Conservation (phyloP, 108 stramenopile species). For the Pelagomonas calceolata region DNA sequence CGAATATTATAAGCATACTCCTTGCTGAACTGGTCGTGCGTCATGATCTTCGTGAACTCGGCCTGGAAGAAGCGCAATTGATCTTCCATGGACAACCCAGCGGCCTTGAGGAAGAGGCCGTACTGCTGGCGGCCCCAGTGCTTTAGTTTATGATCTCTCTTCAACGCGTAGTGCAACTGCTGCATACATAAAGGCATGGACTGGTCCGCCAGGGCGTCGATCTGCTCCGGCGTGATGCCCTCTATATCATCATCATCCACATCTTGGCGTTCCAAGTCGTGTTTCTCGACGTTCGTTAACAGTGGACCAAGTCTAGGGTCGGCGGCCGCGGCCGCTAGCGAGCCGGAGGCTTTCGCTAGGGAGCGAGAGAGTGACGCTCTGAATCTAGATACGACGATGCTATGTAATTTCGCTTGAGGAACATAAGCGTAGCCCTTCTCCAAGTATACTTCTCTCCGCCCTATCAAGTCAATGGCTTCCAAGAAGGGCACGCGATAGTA, state of each 20-base stretch:
- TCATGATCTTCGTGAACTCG: conserved; percentile 67
- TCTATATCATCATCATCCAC: conserved; percentile 27
- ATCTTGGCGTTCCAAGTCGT: conserved; percentile 41
- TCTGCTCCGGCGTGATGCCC: conserved; percentile 51
- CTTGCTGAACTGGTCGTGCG: conserved; percentile 77
- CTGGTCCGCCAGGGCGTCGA: conserved; percentile 45
- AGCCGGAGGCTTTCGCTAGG: conserved; percentile 34
- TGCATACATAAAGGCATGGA: conserved; percentile 93
- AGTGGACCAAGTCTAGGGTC: conserved; percentile 62
- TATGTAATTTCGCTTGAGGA: conserved; percentile 60
- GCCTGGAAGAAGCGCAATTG: conserved; percentile 77
- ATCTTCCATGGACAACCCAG: conserved; percentile 82
- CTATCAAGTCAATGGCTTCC: conserved; percentile 72
- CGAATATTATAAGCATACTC: conserved; percentile 85
- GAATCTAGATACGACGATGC: conserved; percentile 65
- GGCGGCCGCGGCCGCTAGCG: conserved; percentile 24
- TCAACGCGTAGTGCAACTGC: conserved; percentile 64
- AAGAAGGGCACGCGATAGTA: conserved; percentile 85
- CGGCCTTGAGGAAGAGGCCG: conserved; percentile 92
- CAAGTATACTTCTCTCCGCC: conserved; percentile 63
- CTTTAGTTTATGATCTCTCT: conserved; percentile 77
- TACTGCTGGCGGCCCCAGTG: conserved; percentile 90
- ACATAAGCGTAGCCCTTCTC: conserved; percentile 75
- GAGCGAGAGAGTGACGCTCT: conserved; percentile 30
- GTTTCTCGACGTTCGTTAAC: conserved; percentile 62